Conservation (phyloP, 139 green algal genomes). For the Chlamydomonas sphaeroides region DNA sequence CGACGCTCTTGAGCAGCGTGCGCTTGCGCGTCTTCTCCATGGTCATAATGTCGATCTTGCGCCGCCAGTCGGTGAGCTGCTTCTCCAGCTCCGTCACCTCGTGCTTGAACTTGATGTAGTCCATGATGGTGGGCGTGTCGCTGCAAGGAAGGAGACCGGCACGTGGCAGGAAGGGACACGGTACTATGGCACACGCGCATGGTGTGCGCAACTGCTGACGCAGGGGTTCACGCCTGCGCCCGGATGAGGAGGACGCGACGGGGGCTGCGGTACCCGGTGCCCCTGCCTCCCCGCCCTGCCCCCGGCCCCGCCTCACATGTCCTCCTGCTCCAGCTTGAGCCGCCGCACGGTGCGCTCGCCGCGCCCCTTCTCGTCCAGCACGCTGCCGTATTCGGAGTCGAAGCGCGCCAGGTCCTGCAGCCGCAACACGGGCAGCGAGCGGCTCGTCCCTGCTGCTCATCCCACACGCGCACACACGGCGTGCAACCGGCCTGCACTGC, state of each 20-base stretch:
- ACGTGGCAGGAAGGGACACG: not conserved
- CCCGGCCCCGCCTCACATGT: conserved; percentile 54
- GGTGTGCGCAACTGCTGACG: too few species aligned
- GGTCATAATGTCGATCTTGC: conserved; percentile 79
- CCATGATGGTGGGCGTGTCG: conserved; percentile 82
- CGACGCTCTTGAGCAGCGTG: conserved; percentile 36
- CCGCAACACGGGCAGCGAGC: too few species aligned
- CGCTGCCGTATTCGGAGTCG: conserved; percentile 53
- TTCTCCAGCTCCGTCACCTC: conserved; percentile 76
- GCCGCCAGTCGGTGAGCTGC: conserved; percentile 69
- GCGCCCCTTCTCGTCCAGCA: conserved; percentile 32
- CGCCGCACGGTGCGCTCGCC: conserved; percentile 51
- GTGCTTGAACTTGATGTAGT: conserved; percentile 87
- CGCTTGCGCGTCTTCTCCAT: conserved; percentile 63
- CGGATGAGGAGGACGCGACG: too few species aligned
- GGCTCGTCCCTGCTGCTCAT: too few species aligned
- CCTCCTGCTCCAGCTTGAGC: conserved; percentile 71
- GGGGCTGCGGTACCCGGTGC: too few species aligned
- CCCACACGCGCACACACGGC: too few species aligned
- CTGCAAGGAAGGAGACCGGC: conserved; percentile 34
- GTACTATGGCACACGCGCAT: too few species aligned
- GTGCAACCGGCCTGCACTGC: too few species aligned
- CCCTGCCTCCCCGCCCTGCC: not conserved
- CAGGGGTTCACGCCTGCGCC: too few species aligned
- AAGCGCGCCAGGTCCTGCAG: conserved; percentile 58